Evolutionary conservation across 768 basidiomycete species (phyloP).

Genomic region (Butyriboletus loyo): DNA sequence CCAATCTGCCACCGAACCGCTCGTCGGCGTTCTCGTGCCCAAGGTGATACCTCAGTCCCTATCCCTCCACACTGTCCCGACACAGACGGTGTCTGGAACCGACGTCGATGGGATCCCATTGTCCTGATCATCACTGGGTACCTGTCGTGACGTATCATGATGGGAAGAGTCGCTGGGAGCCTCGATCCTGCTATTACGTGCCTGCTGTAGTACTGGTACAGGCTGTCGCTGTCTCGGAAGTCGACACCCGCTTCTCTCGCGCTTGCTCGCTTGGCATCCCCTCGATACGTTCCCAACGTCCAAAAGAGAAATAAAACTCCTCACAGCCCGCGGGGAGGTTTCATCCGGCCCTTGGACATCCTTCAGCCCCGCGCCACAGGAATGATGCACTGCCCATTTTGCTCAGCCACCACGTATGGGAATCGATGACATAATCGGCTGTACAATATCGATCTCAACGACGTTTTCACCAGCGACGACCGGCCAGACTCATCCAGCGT

Average conservation of each 20-base stretch:
- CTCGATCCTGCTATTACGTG: conserved; percentile 8
- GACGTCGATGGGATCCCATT: neutral
- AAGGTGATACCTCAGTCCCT: neutral
- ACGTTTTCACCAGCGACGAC: neutral
- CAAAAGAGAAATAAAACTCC: neutral
- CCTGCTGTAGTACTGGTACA: neutral
- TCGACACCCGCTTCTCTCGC: neutral
- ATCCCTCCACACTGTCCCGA: conserved; percentile 6
- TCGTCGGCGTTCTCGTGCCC: conserved; percentile 10
- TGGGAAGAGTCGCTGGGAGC: neutral
- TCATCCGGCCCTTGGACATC: neutral
- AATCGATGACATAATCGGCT: conserved; percentile 21
- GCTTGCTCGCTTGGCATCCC: neutral
- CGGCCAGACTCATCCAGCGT: neutral
- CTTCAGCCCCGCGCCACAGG: conserved; percentile 6
- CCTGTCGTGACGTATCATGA: conserved; percentile 6
- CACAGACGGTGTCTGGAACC: conserved; percentile 3
- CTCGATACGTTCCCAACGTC: neutral
- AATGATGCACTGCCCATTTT: no score
- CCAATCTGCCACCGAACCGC: conserved; percentile 9
- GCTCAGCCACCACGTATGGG: conserved; percentile 9
- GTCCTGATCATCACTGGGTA: conserved; percentile 3
- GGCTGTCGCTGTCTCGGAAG: neutral
- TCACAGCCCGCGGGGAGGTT: neutral
- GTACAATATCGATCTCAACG: neutral